phyloP scores from a whole-genome alignment of 2,329 filamentous ascomycete genomes.

The Trichoderma atroviride region DNA sequence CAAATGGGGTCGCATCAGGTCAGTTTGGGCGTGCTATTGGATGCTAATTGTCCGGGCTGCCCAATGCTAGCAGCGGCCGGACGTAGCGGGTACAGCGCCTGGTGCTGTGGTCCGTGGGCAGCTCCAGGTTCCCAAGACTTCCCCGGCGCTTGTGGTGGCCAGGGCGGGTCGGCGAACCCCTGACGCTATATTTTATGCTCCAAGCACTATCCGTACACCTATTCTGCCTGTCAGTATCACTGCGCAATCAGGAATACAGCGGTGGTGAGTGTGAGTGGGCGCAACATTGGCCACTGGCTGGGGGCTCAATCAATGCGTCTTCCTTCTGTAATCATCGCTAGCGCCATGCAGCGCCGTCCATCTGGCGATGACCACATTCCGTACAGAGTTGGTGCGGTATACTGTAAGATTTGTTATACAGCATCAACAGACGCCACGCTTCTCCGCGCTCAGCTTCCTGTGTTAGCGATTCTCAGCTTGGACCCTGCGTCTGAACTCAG shows the following conservation, averaged over 20 bases:
- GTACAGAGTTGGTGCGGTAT: background rate
- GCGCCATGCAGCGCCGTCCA: slow-evolving; percentile 1
- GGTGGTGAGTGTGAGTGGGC: slow-evolving; percentile 7
- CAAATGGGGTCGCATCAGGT: slow-evolving; percentile 22
- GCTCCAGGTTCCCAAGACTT: background rate
- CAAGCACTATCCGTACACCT: background rate
- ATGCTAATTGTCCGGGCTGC: slow-evolving; percentile 6
- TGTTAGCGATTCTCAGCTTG: background rate
- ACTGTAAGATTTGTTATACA: background rate
- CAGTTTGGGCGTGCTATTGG: slow-evolving; percentile 9
- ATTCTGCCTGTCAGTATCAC: background rate
- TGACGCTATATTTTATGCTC: slow-evolving; percentile 10
- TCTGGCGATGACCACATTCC: background rate
- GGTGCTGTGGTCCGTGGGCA: background rate
- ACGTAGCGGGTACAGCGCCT: background rate
- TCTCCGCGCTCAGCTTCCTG: background rate
- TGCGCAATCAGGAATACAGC: background rate
- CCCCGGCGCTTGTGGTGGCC: background rate
- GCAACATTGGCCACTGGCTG: background rate
- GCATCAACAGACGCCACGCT: background rate
- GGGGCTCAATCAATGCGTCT: slow-evolving; percentile 11
- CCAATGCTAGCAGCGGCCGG: background rate
- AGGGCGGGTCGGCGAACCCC: slow-evolving; percentile 6
- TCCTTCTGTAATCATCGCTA: background rate
- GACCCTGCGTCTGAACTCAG: background rate